Base-by-base conservation (phyloP, 2,329 filamentous ascomycete species). In the Colletotrichum tropicale region DNA sequence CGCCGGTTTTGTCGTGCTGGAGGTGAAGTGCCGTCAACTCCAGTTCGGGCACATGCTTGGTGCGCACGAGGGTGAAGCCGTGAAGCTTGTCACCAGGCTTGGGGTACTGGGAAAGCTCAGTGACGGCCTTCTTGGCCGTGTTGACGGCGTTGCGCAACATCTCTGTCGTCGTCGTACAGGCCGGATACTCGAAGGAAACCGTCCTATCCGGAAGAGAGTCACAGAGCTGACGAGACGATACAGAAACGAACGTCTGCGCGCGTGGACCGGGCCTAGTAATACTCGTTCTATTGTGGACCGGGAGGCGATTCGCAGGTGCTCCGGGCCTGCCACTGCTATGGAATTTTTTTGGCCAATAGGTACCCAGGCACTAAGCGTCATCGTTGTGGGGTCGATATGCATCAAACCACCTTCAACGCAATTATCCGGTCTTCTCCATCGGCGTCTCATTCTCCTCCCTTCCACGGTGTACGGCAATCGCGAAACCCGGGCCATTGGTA, bases 1-100 rank as follows among this genome's bases (percentile, higher is more conserved):
- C 97, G 76, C 96, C 95, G 0, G 97, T 99, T 88, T 96, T 96
- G 87, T 98, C 95, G 83, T 99, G 97, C 81, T 95, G 93, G 77
- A 99, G 90, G 78, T 98, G 95, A 69, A 98, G 86, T 7, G 97
- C 97, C 2, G 96, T 98, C 81, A 99, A 87, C 85, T 98, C 95
- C 65, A 98, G 91, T 87, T 99, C 97, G 1, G 96, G 95, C 3
- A 99, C 95, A 86, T 98, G 94, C 87, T 98, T 98, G 76, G 94
- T 92, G 76, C 96, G 92, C 81, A 96, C 89, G 70, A 99, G 88
- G 0, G 96, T 98, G 87, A 99, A 99, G 81, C 97, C 97, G 84
- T 98, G 94, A 55, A 98, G 91, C 85, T 94, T 94, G 82, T 96
- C 93, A 82, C 97, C 97, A 2, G 94, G 91, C 77, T 92, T 93